These are phyloP conservation scores for Sporothrix humicola DNA, from an alignment of 2,329 filamentous ascomycete species.

Conservation along the genomic window DNA sequence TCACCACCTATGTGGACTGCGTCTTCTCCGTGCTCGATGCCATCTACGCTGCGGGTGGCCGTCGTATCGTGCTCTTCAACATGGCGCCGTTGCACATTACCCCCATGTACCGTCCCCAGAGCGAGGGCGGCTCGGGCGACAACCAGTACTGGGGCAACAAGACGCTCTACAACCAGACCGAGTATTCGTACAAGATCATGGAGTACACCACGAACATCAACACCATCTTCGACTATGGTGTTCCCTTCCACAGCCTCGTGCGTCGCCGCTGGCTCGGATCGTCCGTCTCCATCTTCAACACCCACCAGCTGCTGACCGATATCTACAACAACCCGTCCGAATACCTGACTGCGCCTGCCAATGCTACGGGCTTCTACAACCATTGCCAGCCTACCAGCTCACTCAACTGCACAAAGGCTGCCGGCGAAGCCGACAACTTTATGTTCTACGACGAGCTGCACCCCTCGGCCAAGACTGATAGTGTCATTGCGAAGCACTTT, in stretches of 20 bases:
- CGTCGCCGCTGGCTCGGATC: slow-evolving; percentile 61
- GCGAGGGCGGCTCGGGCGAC: slow-evolving; percentile 50
- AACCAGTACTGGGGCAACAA: slow-evolving; percentile 56
- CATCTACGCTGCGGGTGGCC: slow-evolving; percentile 69
- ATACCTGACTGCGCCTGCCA: slow-evolving; percentile 68
- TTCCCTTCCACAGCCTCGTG: slow-evolving; percentile 53
- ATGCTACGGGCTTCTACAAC: slow-evolving; percentile 64
- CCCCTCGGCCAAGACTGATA: slow-evolving; percentile 64
- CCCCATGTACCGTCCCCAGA: slow-evolving; percentile 65
- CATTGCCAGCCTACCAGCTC: slow-evolving; percentile 53
- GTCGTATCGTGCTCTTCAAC: slow-evolving; percentile 76
- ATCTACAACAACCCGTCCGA: slow-evolving; percentile 64
- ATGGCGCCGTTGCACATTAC: slow-evolving; percentile 68
- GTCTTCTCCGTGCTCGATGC: slow-evolving; percentile 64
- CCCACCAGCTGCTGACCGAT: slow-evolving; percentile 67
- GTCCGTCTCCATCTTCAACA: slow-evolving; percentile 69
- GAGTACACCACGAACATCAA: slow-evolving; percentile 59
- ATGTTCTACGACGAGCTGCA: slow-evolving; percentile 77
- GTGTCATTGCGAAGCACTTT: slow-evolving; percentile 44
- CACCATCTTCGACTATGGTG: slow-evolving; percentile 56
- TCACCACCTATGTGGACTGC: slow-evolving; percentile 71
- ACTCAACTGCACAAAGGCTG: slow-evolving; percentile 48
- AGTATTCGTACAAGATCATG: slow-evolving; percentile 55
- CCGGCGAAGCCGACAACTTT: slow-evolving; percentile 61
- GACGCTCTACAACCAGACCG: slow-evolving; percentile 53